Conservation (phyloP, 2,329 filamentous ascomycete species). For the Colletotrichum truncatum region DNA sequence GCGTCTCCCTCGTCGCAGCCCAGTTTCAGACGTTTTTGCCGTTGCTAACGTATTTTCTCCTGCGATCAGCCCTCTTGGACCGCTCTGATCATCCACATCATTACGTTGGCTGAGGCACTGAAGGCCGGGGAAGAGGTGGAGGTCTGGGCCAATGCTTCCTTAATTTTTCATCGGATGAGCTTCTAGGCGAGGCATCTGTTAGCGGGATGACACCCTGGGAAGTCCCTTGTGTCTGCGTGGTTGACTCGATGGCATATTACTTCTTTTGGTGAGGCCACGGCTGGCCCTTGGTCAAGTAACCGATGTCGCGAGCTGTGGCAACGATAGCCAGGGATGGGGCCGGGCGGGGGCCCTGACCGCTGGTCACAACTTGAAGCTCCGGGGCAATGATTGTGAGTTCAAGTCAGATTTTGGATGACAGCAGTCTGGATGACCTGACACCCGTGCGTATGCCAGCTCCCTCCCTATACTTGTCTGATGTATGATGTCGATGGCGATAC, state of each 20-base stretch:
- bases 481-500: conserved; percentile 27
- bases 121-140: neutral
- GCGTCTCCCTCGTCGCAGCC: conserved; percentile 26
- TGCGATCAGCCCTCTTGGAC: conserved; percentile 18
- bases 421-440: conserved; percentile 1
- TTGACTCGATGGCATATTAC: conserved; percentile 3
- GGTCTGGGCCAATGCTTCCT: neutral
- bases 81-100: neutral
- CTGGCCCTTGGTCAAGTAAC: neutral
- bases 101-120: neutral
- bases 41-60: neutral
- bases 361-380: conserved; percentile 17
- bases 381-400: neutral
- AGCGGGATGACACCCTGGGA: conserved; percentile 19
- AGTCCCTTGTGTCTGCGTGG: neutral
- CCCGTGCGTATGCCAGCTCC: conserved; percentile 3
- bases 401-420: conserved; percentile 25
- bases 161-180: neutral
- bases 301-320: conserved; percentile 8
- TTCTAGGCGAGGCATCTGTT: conserved; percentile 18
- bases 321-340: conserved; percentile 16
- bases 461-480: conserved; percentile 12
- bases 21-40: conserved; percentile 22
- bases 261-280: neutral
- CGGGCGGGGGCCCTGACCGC: conserved; percentile 20